phyloP scores from a whole-genome alignment of 345 rosid genomes.

The Rhodamnia rubescens region DNA sequence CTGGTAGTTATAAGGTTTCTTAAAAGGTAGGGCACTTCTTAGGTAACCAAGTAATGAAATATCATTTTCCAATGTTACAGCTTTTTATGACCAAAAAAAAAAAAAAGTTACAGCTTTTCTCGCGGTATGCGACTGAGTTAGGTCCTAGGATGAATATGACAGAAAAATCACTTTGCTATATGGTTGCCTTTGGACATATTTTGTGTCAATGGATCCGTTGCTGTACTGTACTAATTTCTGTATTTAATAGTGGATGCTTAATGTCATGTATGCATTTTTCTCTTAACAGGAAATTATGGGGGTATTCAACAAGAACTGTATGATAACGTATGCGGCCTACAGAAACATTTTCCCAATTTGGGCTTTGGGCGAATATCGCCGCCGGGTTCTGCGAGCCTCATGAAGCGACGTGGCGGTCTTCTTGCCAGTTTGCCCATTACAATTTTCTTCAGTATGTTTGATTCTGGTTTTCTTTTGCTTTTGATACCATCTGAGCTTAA shows the following conservation, averaged over 20 bases:
- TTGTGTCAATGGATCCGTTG: not conserved
- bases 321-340: constrained; percentile 12
- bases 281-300: constrained; percentile 18
- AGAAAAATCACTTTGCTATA: not conserved
- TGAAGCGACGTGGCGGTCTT: not conserved
- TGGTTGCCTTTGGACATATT: not conserved
- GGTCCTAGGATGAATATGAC: not conserved
- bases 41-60: not conserved
- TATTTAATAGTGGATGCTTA: not conserved
- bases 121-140: not conserved
- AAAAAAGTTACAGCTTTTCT: not conserved
- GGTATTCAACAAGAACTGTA: constrained; percentile 17
- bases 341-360: constrained; percentile 20
- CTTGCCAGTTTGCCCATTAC: not conserved
- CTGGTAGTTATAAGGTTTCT: not conserved
- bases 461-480: not conserved
- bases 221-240: not conserved
- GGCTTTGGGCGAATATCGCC: constrained; percentile 18
- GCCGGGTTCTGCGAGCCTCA: not conserved
- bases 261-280: not conserved
- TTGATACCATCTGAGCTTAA: not conserved
- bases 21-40: not conserved
- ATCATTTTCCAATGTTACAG: not conserved
- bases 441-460: not conserved
- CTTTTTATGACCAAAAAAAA: too few relatives aligned